These are phyloP conservation scores for Diversispora epigaea DNA, from an alignment of 192 early-diverging fungal genomes.

Conservation along the genomic window DNA sequence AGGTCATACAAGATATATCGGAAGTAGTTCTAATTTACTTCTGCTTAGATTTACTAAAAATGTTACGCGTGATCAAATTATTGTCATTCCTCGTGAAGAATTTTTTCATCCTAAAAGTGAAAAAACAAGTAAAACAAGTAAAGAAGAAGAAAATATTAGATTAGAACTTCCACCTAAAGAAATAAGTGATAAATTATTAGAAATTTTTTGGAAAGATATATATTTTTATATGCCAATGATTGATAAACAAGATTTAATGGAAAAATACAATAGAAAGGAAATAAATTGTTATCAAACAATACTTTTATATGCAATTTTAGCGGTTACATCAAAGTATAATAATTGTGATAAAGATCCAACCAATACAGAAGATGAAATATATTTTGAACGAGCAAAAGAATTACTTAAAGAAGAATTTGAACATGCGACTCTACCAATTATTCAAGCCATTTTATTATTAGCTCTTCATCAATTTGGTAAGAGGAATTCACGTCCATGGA, in stretches of 20 bases:
- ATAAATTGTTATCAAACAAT: constrained; percentile 42
- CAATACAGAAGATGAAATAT: constrained; percentile 40
- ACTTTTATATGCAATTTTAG: constrained; percentile 60
- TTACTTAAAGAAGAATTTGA: constrained; percentile 70
- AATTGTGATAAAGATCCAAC: constrained; percentile 38
- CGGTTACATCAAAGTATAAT: constrained; percentile 48
- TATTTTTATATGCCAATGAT: constrained; percentile 69
- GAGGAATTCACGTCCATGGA: constrained; percentile 66
- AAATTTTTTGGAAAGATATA: constrained; percentile 60
- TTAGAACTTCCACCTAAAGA: constrained; percentile 63
- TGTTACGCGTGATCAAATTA: constrained; percentile 46
- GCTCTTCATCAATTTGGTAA: constrained; percentile 65
- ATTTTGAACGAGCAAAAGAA: constrained; percentile 70
- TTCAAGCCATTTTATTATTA: constrained; percentile 68
- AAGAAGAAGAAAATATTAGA: constrained; percentile 43
- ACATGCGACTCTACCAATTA: constrained; percentile 51
- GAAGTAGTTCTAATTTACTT: constrained; percentile 71
- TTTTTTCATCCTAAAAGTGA: constrained; percentile 31
- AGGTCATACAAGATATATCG: constrained; percentile 71
- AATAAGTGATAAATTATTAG: constrained; percentile 58
- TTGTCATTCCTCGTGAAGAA: constrained; percentile 34
- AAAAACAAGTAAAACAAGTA: constrained; percentile 40
- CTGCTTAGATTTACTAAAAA: constrained; percentile 62
- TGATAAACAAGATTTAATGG: constrained; percentile 62
- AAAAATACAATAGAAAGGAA: constrained; percentile 45